Evolutionary conservation across 805 yeast species (phyloP), one percentile per base, ranked within the genome.

Genomic region (Saturnispora dispora): DNA sequence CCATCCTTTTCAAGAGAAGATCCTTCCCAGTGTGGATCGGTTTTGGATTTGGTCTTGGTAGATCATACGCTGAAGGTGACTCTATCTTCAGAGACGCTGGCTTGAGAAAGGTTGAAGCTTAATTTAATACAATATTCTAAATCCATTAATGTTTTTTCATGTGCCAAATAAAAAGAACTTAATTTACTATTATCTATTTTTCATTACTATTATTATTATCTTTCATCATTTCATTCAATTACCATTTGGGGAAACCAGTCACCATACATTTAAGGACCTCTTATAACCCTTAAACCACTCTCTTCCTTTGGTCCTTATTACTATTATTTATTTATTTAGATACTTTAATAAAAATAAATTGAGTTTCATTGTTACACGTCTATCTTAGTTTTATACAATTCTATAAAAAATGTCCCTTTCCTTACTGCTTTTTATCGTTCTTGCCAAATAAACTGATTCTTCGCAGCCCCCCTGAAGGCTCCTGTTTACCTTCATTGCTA

Each of bases 1-100:
- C 90, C 43, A 71, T 93, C 54, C 71, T 93, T 52, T 93, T 93
- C 76, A 88, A 78, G 69, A 87, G 98, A 76, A 83, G 98, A 71
- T 78, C 96, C 9, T 93, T 89, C 82, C 99, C 99, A 51, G 98
- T 91, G 42, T 90, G 97, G 96, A 71, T 91, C 55, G 99, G 99
- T 58, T 72, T 89, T 57, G 99, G 99, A 37, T 91, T 93, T 63
- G 99, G 99, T 59, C 78, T 90, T 56, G 99, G 99, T 58, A 85
- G 96, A 75, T 96, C 96, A 50, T 93, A 89, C 71, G 82, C 98
- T 55, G 99, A 93, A 74, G 99, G 98, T 55, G 98, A 93, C 65
- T 95, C 97, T 55, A 85, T 90, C 52, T 91, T 93, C 79, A 84
- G 97, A 73, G 73, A 76, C 52, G 87, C 84, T 56, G 95, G 95